These are phyloP conservation scores for Trypanosoma lewisi DNA, from an alignment of 208 protist genomes.

Conservation along the genomic window DNA sequence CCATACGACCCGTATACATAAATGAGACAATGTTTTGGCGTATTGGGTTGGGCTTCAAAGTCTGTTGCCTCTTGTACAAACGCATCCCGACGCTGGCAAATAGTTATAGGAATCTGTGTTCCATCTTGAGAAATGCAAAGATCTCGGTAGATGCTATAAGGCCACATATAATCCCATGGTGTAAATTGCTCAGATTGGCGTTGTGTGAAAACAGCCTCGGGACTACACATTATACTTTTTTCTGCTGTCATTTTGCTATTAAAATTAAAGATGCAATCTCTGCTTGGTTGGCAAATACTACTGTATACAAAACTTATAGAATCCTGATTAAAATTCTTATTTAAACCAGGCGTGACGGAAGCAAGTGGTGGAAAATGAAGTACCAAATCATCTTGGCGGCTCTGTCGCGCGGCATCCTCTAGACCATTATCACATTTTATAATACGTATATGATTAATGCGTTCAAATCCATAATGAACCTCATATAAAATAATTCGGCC, in stretches of 20 bases:
- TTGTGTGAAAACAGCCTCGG: conserved; percentile 87
- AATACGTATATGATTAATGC: conserved; percentile 79
- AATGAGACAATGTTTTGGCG: conserved; percentile 86
- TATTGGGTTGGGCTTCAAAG: conserved; percentile 85
- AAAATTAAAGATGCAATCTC: conserved; percentile 86
- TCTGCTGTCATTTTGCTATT: conserved; percentile 70
- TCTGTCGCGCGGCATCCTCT: conserved; percentile 44
- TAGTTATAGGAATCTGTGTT: conserved; percentile 87
- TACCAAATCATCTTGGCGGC: conserved; percentile 71
- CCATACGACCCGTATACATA: conserved; percentile 92
- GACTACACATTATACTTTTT: conserved; percentile 55
- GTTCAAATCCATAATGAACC: conserved; percentile 82
- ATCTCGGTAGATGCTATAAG: conserved; percentile 90
- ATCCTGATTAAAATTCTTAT: conserved; percentile 89
- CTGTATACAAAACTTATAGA: conserved; percentile 89
- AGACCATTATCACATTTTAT: conserved; percentile 78
- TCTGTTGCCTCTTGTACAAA: conserved; percentile 90
- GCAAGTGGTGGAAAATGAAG: conserved; percentile 83
- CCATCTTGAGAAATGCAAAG: conserved; percentile 81
- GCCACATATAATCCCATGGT: conserved; percentile 93
- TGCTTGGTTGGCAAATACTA: conserved; percentile 76
- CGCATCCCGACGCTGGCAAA: conserved; percentile 83
- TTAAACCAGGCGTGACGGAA: conserved; percentile 79
- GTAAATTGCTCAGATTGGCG: conserved; percentile 90
- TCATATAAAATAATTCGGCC: conserved; percentile 77